A percentile compares a stretch with the other conserved stretches of the same genome.
phyloP scores from a whole-genome alignment of 805 yeast species.

The Yarrowia sp. region DNA sequence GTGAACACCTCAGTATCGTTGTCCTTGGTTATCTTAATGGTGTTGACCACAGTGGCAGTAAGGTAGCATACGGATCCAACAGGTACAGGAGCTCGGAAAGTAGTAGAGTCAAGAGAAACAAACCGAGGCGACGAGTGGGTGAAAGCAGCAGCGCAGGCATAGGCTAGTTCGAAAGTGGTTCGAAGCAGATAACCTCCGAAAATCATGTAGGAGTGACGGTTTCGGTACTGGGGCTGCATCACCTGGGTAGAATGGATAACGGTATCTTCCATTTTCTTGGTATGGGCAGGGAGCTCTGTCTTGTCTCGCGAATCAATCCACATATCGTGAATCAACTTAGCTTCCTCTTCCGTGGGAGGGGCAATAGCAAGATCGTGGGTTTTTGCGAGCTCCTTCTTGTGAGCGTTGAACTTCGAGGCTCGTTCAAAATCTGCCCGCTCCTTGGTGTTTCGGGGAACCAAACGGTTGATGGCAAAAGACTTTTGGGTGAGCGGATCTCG shows the following conservation, averaged over 20 bases:
- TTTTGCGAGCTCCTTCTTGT: conserved; percentile 75
- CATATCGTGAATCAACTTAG: conserved; percentile 69
- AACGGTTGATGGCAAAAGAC: conserved; percentile 79
- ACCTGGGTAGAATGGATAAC: conserved; percentile 69
- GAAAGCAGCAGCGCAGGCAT: conserved; percentile 88
- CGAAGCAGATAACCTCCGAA: conserved; percentile 93
- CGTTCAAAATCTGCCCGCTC: conserved; percentile 83
- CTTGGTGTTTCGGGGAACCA: conserved; percentile 68
- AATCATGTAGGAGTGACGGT: conserved; percentile 89
- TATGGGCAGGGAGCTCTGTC: conserved; percentile 47
- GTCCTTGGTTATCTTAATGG: conserved; percentile 62
- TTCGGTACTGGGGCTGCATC: conserved; percentile 96
- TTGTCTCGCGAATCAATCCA: conserved; percentile 49
- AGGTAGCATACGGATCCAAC: conserved; percentile 86
- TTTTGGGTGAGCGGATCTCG: conserved; percentile 90
- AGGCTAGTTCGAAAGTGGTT: conserved; percentile 90
- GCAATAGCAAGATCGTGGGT: conserved; percentile 59
- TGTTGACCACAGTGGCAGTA: conserved; percentile 80
- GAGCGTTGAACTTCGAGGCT: conserved; percentile 86
- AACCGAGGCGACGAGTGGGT: conserved; percentile 83
- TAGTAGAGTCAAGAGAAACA: conserved; percentile 84
- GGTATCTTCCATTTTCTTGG: conserved; percentile 70
- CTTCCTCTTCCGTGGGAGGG: conserved; percentile 73
- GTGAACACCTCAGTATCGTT: conserved; percentile 16
- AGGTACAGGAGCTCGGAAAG: conserved; percentile 92